These are phyloP conservation scores for Amanita rubescens DNA, from an alignment of 768 basidiomycete genomes.

Conservation along the genomic window DNA sequence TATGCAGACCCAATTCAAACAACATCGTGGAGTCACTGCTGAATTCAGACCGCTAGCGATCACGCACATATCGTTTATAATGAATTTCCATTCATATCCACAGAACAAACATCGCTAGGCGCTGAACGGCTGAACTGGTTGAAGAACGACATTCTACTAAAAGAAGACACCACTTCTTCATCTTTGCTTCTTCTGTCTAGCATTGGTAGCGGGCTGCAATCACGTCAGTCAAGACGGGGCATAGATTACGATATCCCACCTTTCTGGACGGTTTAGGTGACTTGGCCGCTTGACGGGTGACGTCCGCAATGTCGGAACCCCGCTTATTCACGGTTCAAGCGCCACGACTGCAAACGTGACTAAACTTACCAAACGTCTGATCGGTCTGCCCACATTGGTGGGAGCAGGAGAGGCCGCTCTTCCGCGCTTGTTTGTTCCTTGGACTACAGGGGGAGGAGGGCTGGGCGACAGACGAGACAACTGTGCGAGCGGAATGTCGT, in stretches of 20 bases:
- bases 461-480: constrained; percentile 11
- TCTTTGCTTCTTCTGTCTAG: constrained; percentile 2
- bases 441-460: background rate
- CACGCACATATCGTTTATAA: background rate
- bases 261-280: background rate
- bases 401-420: constrained; percentile 11
- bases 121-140: background rate
- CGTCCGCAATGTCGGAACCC: background rate
- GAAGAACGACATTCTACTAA: no score
- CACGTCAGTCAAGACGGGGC: background rate
- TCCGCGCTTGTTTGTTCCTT: constrained; percentile 11
- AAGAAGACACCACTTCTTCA: background rate
- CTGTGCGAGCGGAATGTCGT: constrained; percentile 18
- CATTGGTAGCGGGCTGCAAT: background rate
- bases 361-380: background rate
- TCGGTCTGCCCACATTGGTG: background rate
- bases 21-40: background rate
- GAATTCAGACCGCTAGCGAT: no score
- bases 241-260: background rate
- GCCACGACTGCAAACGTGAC: background rate
- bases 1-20: background rate
- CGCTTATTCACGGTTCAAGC: background rate
- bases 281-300: background rate
- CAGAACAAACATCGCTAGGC: background rate
- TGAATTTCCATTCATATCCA: background rate